Conservation (phyloP, 176 grass and related monocot genomes). For the Oropetium thomaeum region DNA sequence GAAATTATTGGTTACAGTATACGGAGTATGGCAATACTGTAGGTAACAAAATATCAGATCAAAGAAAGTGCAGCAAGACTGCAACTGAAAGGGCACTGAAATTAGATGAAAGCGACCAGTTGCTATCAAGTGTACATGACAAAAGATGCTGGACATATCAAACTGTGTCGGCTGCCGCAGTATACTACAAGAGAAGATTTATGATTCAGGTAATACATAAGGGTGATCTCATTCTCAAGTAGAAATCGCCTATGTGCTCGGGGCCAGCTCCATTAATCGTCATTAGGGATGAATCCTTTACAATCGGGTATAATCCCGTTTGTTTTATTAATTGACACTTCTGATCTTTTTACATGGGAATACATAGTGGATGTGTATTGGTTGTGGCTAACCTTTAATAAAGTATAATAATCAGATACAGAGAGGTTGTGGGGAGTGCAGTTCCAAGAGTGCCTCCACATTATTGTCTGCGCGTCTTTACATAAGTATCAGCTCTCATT, state of each 20-base stretch:
- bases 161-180: background rate
- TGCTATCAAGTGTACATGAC: background rate
- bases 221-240: constrained; percentile 12
- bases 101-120: background rate
- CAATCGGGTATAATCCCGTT: constrained; percentile 15
- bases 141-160: background rate
- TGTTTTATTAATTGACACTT: constrained; percentile 11
- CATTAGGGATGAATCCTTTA: constrained; percentile 1
- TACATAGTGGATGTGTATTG: background rate
- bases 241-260: background rate
- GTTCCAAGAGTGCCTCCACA: constrained; percentile 3
- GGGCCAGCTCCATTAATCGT: background rate
- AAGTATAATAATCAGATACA: constrained; percentile 1
- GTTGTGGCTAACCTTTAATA: background rate
- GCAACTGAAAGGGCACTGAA: background rate
- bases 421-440: background rate
- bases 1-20: background rate
- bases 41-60: background rate
- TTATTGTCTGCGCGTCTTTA: constrained; percentile 13
- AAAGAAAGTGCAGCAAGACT: background rate
- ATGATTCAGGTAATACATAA: background rate
- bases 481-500: constrained; percentile 34
- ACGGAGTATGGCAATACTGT: too few relatives aligned
- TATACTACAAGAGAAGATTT: background rate
- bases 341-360: constrained; percentile 7